Conservation (phyloP, 345 rosid species). For the Citrus inodora region DNA sequence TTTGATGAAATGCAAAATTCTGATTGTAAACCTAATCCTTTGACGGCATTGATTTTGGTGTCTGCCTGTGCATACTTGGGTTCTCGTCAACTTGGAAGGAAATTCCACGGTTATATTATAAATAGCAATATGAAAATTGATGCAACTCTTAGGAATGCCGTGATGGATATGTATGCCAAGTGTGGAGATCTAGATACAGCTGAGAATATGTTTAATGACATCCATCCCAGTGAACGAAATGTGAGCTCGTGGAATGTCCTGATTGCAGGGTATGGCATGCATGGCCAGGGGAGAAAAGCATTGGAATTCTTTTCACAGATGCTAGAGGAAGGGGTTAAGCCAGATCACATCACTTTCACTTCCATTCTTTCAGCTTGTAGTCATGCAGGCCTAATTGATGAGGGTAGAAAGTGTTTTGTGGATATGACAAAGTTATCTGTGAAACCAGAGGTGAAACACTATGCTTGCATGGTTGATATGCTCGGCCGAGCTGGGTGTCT, state of each 20-base stretch:
- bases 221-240: conserved; percentile 25
- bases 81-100: conserved; percentile 36
- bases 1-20: conserved; percentile 42
- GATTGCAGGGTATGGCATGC: conserved; percentile 57
- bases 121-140: conserved; percentile 29
- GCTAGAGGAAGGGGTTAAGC: conserved; percentile 41
- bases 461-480: conserved; percentile 64
- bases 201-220: conserved; percentile 33
- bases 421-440: conserved; percentile 37
- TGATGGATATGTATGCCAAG: conserved; percentile 58
- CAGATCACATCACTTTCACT: conserved; percentile 50
- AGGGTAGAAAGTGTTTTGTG: conserved; percentile 50
- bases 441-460: conserved; percentile 40
- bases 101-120: conserved; percentile 32
- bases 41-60: conserved; percentile 49
- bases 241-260: conserved; percentile 49
- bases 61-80: conserved; percentile 55
- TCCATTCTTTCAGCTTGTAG: conserved; percentile 64
- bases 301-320: conserved; percentile 41
- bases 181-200: conserved; percentile 54
- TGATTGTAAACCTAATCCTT: conserved; percentile 32
- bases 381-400: conserved; percentile 49
- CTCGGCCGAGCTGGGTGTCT: conserved; percentile 58
- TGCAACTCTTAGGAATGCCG: conserved; percentile 36
- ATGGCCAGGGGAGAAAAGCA: conserved; percentile 42